Evolutionary conservation across 371 early-diverging fungal genomes (phyloP).

Genomic region (Syncephalis plumigaleata): DNA sequence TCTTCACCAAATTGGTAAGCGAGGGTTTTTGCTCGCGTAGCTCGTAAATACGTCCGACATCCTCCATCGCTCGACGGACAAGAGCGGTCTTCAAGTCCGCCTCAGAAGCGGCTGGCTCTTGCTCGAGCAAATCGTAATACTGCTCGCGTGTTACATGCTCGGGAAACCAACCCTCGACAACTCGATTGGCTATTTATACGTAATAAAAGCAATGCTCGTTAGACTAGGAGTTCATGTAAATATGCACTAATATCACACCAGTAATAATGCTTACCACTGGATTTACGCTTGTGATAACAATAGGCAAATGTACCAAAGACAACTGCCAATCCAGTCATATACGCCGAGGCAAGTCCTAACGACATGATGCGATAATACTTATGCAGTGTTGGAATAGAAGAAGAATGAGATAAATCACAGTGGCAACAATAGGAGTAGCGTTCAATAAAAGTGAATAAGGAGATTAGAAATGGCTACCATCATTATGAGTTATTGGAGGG

Average conservation of each 20-base stretch:
- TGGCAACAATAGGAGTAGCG: too few species aligned
- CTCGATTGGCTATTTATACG: slow-evolving; percentile 1
- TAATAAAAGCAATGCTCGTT: background rate
- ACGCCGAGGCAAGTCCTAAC: slow-evolving; percentile 2
- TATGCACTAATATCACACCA: too few species aligned
- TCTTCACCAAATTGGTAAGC: slow-evolving; percentile 51
- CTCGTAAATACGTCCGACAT: slow-evolving; percentile 51
- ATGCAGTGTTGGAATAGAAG: too few species aligned
- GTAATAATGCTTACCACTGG: slow-evolving; percentile 3
- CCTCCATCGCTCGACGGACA: slow-evolving; percentile 71
- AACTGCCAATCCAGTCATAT: slow-evolving; percentile 4
- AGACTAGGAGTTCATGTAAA: background rate
- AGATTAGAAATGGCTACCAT: too few species aligned
- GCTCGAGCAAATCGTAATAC: slow-evolving; percentile 42
- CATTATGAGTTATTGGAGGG: too few species aligned
- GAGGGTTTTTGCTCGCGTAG: slow-evolving; percentile 76
- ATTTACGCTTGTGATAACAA: slow-evolving; percentile 6
- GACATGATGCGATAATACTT: background rate
- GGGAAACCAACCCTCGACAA: slow-evolving; percentile 52
- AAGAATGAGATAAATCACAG: too few species aligned
- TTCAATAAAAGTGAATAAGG: too few species aligned
- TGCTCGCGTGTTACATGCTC: slow-evolving; percentile 42
- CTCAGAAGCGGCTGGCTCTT: slow-evolving; percentile 35
- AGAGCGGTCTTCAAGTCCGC: slow-evolving; percentile 55
- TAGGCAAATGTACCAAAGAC: slow-evolving; percentile 7